Percentiles rank a stretch among this genome's conserved stretches.
Conservation (phyloP, 768 basidiomycete genomes). For the Naganishia vaughanmartiniae region DNA sequence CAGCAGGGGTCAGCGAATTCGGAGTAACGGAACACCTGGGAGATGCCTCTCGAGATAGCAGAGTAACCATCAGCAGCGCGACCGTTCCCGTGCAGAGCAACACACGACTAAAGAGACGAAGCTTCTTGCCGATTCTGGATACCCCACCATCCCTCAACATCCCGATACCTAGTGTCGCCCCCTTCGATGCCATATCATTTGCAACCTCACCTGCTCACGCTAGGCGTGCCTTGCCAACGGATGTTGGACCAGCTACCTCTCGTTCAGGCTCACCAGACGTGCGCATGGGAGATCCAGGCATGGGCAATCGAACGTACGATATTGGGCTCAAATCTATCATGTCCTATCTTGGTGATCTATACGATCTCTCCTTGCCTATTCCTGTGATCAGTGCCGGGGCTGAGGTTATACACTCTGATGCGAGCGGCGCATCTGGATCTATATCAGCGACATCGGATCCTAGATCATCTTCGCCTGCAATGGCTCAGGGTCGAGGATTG, state of each 20-base stretch:
- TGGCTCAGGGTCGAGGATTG: constrained; percentile 20
- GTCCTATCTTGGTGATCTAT: constrained; percentile 93
- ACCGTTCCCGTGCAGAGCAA: constrained; percentile 21
- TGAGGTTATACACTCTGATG: constrained; percentile 29
- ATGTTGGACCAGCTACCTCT: neutral
- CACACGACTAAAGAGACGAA: constrained; percentile 65
- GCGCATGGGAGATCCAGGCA: neutral
- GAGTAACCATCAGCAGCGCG: neutral
- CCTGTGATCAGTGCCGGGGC: constrained; percentile 63
- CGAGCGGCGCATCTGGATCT: constrained; percentile 25
- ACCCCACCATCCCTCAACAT: constrained; percentile 63
- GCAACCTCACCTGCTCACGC: neutral
- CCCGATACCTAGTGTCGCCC: constrained; percentile 63
- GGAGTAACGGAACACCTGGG: neutral
- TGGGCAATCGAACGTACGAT: constrained; percentile 34
- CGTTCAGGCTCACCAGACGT: constrained; percentile 4
- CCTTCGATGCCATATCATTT: constrained; percentile 57
- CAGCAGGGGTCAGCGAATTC: constrained; percentile 28
- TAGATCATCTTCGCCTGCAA: constrained; percentile 28
- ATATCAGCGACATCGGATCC: constrained; percentile 35
- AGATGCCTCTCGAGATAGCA: neutral
- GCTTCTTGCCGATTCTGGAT: constrained; percentile 78
- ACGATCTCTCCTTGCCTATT: constrained; percentile 74
- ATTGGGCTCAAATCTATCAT: constrained; percentile 80
- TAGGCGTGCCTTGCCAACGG: neutral